Evolutionary conservation across 2,329 filamentous ascomycete genomes (phyloP), one percentile per base, ranked within the genome.

Genomic region (Neoarthrinium moseri): DNA sequence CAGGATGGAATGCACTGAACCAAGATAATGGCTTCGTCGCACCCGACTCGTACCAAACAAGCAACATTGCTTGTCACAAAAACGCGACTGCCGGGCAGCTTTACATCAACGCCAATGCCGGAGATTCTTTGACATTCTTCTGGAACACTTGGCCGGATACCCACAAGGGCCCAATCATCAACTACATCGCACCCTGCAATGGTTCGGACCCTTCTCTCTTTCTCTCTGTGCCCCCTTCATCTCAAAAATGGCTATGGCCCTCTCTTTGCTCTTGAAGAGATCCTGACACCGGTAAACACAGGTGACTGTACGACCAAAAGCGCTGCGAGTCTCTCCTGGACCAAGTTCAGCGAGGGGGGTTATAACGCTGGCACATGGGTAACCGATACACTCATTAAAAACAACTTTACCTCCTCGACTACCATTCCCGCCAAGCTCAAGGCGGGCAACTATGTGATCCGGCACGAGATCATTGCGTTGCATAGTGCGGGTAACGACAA

Each of bases 391-490:
- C 58, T 78, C 53, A 74, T 75, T 57, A 56, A 63, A 43, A 67
- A 70, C 57, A 74, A 74, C 64, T 72, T 71, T 64, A 71, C 62
- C 49, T 70, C 68, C 56, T 67, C 64, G 37, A 61, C 72, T 18
- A 68, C 60, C 24, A 69, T 76, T 47, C 73, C 73, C 35, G 54
- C 61, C 38, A 53, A 50, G 44, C 65, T 76, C 27, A 65, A 61
- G 4, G 52, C 69, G 6, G 72, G 72, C 15, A 75, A 74, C 62
- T 77, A 76, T 52, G 71, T 77, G 36, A 61, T 76, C 29, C 69
- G 73, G 23, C 70, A 75, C 52, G 73, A 77, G 58, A 75, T 74
- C 51, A 75, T 76, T 46, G 73, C 66, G 24, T 67, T 77, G 21
- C 73, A 77, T 62, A 62, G 61, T 32, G 71, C 72, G 12, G 58